Base-by-base conservation (phyloP, 768 basidiomycete genomes). In the Clathrus columnatus region DNA sequence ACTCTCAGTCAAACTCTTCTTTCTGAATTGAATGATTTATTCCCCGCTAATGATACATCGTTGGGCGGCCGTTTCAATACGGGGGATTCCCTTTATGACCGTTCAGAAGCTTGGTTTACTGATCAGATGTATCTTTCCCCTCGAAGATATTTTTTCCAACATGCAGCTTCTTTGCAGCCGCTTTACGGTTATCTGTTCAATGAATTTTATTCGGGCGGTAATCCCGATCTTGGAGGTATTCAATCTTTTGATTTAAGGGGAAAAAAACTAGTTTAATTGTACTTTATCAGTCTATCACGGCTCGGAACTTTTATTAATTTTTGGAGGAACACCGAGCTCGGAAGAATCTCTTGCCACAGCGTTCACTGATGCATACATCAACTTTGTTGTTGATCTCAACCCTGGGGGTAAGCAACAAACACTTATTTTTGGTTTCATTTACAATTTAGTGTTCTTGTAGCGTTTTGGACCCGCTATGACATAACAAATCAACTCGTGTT, bases 141-240 rank as follows among this genome's bases (percentile, higher is more conserved):
- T 0, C 62, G 80, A 29, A 68, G 81, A 32, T 66, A 75, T 48
- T 77, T 82, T 51, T 76, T 79, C 56, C 67, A 75, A 21, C 68
- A 75, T 41, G 80, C 74, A 1, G 72, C 80, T 2, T 59, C 70
- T 0, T 58, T 70, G 23, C 79, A 80, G 58, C 73, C 75, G 0
- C 72, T 76, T 61, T 83, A 73, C 63, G 77, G 66, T 0, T 83
- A 83, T 54, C 72, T 74, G 59, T 82, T 83, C 60, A 68, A 65
- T n/a, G 79, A 82, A 63, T 78, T 80, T 32, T 76, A 83, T 50
- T 80, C 79, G 0, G 82, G 81, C 7, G 73, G 78, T 51, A 64
- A 75, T 49, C 69, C 72, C 3, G 61, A 65, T 3, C 54, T 75
- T 0, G 81, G 82, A 61, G 78, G 81, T 78, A 45, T 62, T 18